phyloP scores from a whole-genome alignment of 1,284 basidiomycete species.

The Ceratobasidium papillatum region DNA sequence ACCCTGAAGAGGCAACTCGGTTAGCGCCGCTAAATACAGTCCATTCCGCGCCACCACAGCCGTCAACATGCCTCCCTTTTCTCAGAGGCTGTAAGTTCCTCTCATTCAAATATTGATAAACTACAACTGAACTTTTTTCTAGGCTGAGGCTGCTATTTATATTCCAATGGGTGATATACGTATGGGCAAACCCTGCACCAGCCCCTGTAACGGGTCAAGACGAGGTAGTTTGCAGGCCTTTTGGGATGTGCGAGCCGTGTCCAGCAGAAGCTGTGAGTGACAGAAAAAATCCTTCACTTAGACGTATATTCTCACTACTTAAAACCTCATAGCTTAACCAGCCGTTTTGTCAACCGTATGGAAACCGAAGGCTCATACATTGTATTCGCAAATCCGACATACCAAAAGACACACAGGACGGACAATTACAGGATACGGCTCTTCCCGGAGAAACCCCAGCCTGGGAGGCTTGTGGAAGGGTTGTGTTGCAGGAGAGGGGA shows the following conservation, averaged over 20 bases:
- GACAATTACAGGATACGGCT: constrained; percentile 11
- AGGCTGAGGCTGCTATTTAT: background rate
- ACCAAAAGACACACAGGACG: constrained; percentile 21
- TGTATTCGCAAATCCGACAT: constrained; percentile 57
- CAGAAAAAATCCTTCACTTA: constrained; percentile 1
- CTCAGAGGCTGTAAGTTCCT: constrained; percentile 17
- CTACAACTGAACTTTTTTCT: background rate
- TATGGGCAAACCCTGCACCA: constrained; percentile 1
- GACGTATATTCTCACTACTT: constrained; percentile 14
- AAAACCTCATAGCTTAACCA: constrained; percentile 68
- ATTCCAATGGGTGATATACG: background rate
- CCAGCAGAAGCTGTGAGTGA: constrained; percentile 76
- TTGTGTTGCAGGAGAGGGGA: constrained; percentile 75
- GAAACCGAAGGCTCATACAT: constrained; percentile 85
- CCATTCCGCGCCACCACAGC: constrained; percentile 1
- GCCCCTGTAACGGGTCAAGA: background rate
- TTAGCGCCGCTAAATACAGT: constrained; percentile 24
- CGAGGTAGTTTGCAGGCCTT: constrained; percentile 27
- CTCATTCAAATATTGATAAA: background rate
- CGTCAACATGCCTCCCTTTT: constrained; percentile 14
- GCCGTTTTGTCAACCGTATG: constrained; percentile 91
- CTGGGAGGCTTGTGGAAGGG: constrained; percentile 90
- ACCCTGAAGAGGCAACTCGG: constrained; percentile 26
- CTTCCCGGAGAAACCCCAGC: constrained; percentile 73
- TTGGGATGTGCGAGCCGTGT: constrained; percentile 84